These are phyloP conservation scores for Pistacia vera DNA, from an alignment of 345 rosid species.

Conservation along the genomic window DNA sequence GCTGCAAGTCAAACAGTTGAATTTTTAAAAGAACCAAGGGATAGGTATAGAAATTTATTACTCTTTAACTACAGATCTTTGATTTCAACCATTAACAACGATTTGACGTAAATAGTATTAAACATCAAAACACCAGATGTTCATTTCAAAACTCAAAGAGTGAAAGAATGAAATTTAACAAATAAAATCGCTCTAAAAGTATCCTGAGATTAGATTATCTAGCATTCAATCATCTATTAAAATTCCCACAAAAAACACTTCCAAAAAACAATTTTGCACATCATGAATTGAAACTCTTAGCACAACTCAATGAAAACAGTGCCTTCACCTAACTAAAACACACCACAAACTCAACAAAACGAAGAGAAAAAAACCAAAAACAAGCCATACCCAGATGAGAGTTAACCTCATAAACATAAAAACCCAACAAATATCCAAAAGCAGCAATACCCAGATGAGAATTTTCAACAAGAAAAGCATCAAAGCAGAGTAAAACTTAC, in stretches of 20 bases:
- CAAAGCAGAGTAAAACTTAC: background rate
- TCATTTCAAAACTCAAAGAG: constrained; percentile 2
- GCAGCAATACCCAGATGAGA: constrained; percentile 12
- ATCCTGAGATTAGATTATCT: background rate
- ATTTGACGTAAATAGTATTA: background rate
- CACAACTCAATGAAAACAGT: background rate
- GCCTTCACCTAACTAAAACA: background rate
- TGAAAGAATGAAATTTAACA: background rate
- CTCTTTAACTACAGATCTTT: background rate
- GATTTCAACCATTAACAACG: background rate
- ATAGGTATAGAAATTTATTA: background rate
- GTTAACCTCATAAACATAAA: background rate
- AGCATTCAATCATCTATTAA: no score
- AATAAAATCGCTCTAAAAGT: no score
- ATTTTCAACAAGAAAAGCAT: background rate
- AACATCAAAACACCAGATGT: background rate
- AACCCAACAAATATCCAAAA: background rate
- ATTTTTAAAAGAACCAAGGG: background rate
- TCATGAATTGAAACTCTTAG: background rate
- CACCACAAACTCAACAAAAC: background rate
- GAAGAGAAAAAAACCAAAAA: constrained; percentile 14
- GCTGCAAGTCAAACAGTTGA: background rate
- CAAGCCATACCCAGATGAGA: constrained; percentile 17
- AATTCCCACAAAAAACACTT: no score
- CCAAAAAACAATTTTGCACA: no score